Evolutionary conservation across 1,139 yeast species (phyloP).

Genomic region (Hyphopichia khmerensis): DNA sequence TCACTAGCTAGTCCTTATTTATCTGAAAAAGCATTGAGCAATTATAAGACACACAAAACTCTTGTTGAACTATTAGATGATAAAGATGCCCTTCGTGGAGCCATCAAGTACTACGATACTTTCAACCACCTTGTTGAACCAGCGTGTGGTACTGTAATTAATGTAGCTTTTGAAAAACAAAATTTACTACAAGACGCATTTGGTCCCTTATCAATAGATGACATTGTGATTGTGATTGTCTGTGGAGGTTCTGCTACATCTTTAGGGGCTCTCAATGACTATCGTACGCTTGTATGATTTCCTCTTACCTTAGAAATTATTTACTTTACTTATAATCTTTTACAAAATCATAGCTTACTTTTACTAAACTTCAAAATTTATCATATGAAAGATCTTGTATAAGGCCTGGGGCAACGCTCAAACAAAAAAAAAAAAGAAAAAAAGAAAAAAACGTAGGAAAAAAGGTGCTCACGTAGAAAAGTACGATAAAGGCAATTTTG

Average conservation of each 20-base stretch:
- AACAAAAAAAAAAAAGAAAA: too few relatives aligned
- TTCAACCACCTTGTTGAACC: constrained; percentile 61
- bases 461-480: too few relatives aligned
- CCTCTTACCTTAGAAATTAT: too few relatives aligned
- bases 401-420: too few relatives aligned
- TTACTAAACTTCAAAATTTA: too few relatives aligned
- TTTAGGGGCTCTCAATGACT: neutral
- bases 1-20: constrained; percentile 62
- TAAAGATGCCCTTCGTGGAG: constrained; percentile 51
- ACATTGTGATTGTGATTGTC: constrained; percentile 55
- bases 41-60: constrained; percentile 39
- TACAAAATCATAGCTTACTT: too few relatives aligned
- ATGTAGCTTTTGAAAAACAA: constrained; percentile 43
- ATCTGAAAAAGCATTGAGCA: constrained; percentile 44
- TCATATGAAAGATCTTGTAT: too few relatives aligned
- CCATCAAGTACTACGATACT: constrained; percentile 48
- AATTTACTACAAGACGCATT: constrained; percentile 31
- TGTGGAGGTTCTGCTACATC: constrained; percentile 57
- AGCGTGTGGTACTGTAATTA: constrained; percentile 73
- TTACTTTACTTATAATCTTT: too few relatives aligned
- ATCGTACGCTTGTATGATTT: neutral
- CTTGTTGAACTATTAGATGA: constrained; percentile 52
- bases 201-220: constrained; percentile 38
- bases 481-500: too few relatives aligned
- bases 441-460: too few relatives aligned